phyloP scores from a whole-genome alignment of 768 basidiomycete species.

The Xerocomus potaroensis region DNA sequence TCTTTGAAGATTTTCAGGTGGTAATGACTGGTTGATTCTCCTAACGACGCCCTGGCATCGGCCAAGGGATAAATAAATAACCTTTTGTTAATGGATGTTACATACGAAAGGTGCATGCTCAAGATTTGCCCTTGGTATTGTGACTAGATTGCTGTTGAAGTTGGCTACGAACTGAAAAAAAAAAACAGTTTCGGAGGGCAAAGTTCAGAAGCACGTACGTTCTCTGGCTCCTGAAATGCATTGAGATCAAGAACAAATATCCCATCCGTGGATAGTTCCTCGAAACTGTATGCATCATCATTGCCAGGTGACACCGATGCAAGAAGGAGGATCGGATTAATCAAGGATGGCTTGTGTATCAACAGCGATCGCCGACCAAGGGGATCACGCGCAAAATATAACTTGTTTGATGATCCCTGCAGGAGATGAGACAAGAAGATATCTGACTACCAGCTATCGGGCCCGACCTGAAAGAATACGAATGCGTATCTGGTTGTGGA shows the following conservation, averaged over 20 bases:
- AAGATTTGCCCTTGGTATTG: conserved; percentile 20
- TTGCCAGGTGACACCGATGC: conserved; percentile 60
- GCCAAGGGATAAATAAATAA: background rate
- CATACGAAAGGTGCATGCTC: conserved; percentile 23
- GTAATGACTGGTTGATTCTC: conserved; percentile 47
- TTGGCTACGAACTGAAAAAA: conserved; percentile 16
- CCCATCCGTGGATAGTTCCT: conserved; percentile 57
- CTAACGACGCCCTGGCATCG: conserved; percentile 39
- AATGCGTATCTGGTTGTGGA: conserved; percentile 62
- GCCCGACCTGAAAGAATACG: conserved; percentile 67
- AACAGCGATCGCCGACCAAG: conserved; percentile 84
- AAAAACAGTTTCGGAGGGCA: background rate
- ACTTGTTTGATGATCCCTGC: conserved; percentile 39
- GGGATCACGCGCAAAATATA: conserved; percentile 81
- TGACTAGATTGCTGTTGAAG: conserved; percentile 17
- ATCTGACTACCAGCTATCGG: background rate
- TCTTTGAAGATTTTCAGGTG: conserved; percentile 37
- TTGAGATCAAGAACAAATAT: conserved; percentile 53
- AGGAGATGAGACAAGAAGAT: background rate
- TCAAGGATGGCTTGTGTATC: conserved; percentile 51
- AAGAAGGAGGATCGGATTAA: conserved; percentile 53
- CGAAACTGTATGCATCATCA: conserved; percentile 43
- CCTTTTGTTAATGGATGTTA: background rate
- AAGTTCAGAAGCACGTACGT: conserved; percentile 22
- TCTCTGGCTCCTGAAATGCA: conserved; percentile 14